These are phyloP conservation scores for Eucalyptus sideroxylon DNA, from an alignment of 345 rosid genomes.

Conservation along the genomic window DNA sequence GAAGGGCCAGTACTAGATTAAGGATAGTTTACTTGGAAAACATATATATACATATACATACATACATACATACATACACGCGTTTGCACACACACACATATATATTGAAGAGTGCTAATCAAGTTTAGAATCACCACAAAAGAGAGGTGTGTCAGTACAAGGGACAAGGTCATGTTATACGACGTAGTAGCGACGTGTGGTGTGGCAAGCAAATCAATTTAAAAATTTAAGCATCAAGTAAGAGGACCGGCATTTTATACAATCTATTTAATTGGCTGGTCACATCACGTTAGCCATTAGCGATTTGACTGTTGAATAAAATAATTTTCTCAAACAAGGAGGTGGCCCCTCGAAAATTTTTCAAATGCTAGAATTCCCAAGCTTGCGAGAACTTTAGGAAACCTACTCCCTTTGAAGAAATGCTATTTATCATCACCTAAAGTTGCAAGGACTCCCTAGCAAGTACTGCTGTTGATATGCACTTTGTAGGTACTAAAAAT, in stretches of 20 bases:
- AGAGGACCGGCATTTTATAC: neutral
- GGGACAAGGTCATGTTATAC: neutral
- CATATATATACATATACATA: neutral
- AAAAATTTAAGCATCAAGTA: neutral
- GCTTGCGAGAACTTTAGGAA: neutral
- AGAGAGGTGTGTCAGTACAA: neutral
- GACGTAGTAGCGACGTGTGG: neutral
- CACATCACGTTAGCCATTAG: neutral
- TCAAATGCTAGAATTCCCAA: neutral
- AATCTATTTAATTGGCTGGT: neutral
- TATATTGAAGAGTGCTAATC: neutral
- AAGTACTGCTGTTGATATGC: neutral
- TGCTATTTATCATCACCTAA: neutral
- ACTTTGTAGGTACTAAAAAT: neutral
- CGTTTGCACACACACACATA: no score
- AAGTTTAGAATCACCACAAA: neutral
- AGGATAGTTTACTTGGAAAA: neutral
- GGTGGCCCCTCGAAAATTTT: neutral
- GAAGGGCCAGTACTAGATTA: neutral
- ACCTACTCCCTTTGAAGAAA: neutral
- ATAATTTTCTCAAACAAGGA: neutral
- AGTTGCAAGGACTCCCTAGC: neutral
- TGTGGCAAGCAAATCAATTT: neutral
- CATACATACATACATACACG: no score
- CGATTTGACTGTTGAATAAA: neutral